phyloP scores from a whole-genome alignment of 768 basidiomycete genomes.

The Arthromyces matolae region DNA sequence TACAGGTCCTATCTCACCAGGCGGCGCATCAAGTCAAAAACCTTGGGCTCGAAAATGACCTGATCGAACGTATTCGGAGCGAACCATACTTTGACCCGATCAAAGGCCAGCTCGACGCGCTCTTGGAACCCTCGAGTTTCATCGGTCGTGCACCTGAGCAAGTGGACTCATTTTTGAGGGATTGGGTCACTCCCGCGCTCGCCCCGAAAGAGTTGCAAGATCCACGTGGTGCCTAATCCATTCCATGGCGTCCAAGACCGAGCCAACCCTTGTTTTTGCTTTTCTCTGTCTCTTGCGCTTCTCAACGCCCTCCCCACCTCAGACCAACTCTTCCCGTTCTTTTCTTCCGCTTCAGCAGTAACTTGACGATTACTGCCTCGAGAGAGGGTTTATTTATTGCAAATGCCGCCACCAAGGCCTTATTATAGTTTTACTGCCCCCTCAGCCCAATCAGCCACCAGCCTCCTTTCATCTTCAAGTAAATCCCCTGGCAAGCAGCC shows the following conservation, averaged over 20 bases:
- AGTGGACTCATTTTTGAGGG: constrained; percentile 81
- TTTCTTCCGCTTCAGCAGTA: neutral
- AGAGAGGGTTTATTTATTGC: constrained; percentile 4
- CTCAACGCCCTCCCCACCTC: neutral
- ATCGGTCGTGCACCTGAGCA: constrained; percentile 94
- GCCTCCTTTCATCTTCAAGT: constrained; percentile 16
- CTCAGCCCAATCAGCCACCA: constrained; percentile 17
- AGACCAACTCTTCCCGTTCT: constrained; percentile 10
- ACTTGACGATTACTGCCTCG: constrained; percentile 3
- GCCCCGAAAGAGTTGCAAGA: constrained; percentile 50
- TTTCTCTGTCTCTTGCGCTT: neutral
- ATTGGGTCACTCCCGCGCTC: constrained; percentile 87
- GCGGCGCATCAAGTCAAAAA: constrained; percentile 93
- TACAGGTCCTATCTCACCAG: constrained; percentile 89
- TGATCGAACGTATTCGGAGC: constrained; percentile 79
- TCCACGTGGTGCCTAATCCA: no score
- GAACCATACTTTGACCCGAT: constrained; percentile 92
- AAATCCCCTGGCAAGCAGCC: neutral
- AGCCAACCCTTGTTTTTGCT: neutral
- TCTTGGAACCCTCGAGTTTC: constrained; percentile 86
- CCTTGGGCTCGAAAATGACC: constrained; percentile 91
- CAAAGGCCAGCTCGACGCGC: constrained; percentile 66
- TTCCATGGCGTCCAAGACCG: no score
- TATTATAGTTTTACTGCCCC: constrained; percentile 18
- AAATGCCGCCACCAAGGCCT: constrained; percentile 11